These are phyloP conservation scores for Vanderwaltozyma tropicalis DNA, from an alignment of 805 yeast species.

Conservation along the genomic window DNA sequence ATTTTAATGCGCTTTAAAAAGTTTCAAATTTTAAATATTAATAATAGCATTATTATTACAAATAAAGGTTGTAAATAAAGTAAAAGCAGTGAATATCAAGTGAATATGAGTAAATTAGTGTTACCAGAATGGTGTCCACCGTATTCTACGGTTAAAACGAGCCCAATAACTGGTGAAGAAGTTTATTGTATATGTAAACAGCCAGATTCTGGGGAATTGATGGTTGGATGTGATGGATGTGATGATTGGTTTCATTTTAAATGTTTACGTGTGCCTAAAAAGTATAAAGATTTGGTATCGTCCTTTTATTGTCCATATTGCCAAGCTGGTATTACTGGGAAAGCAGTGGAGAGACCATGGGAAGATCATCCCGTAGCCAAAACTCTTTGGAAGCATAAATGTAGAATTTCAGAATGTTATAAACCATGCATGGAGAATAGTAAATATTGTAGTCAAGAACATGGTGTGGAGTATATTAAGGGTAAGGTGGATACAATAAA, in stretches of 20 bases:
- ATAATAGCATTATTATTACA: too few relatives aligned
- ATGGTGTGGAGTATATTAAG: conserved; percentile 38
- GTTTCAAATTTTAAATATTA: too few relatives aligned
- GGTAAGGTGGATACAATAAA: conserved; percentile 3
- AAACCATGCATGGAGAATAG: conserved; percentile 30
- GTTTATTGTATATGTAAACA: conserved; percentile 68
- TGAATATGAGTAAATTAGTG: not conserved
- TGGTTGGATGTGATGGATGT: conserved; percentile 94
- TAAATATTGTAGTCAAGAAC: conserved; percentile 67
- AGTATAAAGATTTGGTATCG: conserved; percentile 45
- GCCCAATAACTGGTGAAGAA: conserved; percentile 38
- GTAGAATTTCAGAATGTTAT: conserved; percentile 50
- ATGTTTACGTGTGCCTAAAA: conserved; percentile 52
- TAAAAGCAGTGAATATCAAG: too few relatives aligned
- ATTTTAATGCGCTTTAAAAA: too few relatives aligned
- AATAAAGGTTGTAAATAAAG: too few relatives aligned
- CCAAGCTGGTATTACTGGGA: conserved; percentile 34
- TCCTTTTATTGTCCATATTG: conserved; percentile 70
- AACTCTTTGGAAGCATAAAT: conserved; percentile 67
- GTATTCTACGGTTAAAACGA: conserved; percentile 14
- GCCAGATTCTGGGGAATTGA: conserved; percentile 69
- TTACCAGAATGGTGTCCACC: conserved; percentile 28
- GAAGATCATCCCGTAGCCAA: conserved; percentile 26
- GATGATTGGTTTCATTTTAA: conserved; percentile 90
- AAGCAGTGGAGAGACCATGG: conserved; percentile 3